Evolutionary conservation across 768 basidiomycete genomes (phyloP).

Genomic region (Paxillus involutus): DNA sequence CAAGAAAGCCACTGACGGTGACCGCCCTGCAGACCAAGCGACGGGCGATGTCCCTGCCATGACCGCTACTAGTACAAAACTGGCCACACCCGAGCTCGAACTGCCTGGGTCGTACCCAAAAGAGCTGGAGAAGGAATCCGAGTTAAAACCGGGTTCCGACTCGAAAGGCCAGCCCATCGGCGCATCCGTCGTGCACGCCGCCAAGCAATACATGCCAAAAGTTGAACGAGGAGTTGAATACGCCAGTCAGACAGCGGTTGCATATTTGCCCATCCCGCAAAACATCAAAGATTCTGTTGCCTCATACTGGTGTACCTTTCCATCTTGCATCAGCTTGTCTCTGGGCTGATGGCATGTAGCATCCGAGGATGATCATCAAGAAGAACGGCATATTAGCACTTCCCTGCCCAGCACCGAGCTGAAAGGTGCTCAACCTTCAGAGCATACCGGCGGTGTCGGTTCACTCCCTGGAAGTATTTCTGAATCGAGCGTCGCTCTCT

Average conservation of each 20-base stretch:
- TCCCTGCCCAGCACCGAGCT: slow-evolving; percentile 38
- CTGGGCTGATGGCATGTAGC: slow-evolving; percentile 14
- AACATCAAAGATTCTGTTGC: not conserved
- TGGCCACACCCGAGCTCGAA: slow-evolving; percentile 4
- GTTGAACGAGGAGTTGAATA: slow-evolving; percentile 7
- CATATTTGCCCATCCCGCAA: not conserved
- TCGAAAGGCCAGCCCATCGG: not conserved
- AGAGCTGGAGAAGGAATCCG: not conserved
- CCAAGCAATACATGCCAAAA: slow-evolving; percentile 8
- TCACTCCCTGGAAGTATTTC: slow-evolving; percentile 46
- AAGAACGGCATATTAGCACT: not conserved
- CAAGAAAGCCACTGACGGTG: slow-evolving; percentile 2
- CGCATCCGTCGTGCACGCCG: slow-evolving; percentile 4
- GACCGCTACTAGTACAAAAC: not conserved
- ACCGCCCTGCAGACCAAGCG: not conserved
- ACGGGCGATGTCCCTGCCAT: not conserved
- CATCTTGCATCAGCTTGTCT: not conserved
- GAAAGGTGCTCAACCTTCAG: slow-evolving; percentile 31
- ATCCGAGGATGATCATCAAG: not conserved
- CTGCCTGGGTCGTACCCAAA: slow-evolving; percentile 8
- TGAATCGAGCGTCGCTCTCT: slow-evolving; percentile 46
- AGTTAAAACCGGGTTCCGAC: not conserved
- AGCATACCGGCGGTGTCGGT: slow-evolving; percentile 42
- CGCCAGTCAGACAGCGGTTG: slow-evolving; percentile 4
- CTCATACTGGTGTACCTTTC: slow-evolving; percentile 13